Evolutionary conservation across 2,329 filamentous ascomycete genomes (phyloP).

Genomic region (Aspergillus luchuensis): DNA sequence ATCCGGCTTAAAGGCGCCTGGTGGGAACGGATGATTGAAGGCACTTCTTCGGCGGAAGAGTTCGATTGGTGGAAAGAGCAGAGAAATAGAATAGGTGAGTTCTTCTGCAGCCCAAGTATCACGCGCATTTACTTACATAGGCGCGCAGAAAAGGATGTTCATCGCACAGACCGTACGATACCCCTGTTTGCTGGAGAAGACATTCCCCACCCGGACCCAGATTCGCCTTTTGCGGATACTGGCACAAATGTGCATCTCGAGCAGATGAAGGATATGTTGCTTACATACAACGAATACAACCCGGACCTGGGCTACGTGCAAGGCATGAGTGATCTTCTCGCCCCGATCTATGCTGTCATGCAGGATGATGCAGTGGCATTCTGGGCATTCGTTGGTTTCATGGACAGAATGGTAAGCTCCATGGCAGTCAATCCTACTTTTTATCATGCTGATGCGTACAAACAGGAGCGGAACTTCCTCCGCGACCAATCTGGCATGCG

Average conservation of each 20-base stretch:
- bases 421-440: neutral
- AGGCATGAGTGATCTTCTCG: constrained; percentile 96
- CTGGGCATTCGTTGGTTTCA: constrained; percentile 94
- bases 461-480: constrained; percentile 83
- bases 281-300: constrained; percentile 99
- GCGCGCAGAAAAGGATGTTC: constrained; percentile 88
- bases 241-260: constrained; percentile 98
- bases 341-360: constrained; percentile 93
- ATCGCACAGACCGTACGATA: constrained; percentile 91
- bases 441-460: constrained; percentile 8
- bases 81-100: constrained; percentile 83
- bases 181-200: constrained; percentile 97
- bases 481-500: constrained; percentile 97
- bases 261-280: constrained; percentile 98
- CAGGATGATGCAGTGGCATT: constrained; percentile 97
- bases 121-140: neutral
- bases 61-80: constrained; percentile 98
- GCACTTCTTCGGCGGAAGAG: constrained; percentile 75
- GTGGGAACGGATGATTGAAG: constrained; percentile 92
- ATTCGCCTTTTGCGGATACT: constrained; percentile 87
- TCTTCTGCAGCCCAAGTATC: neutral
- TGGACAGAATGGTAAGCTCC: constrained; percentile 79
- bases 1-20: constrained; percentile 89
- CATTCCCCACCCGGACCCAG: constrained; percentile 92
- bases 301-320: constrained; percentile 94